Evolutionary conservation across 129 eudicot species (phyloP), one percentile per base, ranked within the genome.

Genomic region (Oenanthe sinensis): DNA sequence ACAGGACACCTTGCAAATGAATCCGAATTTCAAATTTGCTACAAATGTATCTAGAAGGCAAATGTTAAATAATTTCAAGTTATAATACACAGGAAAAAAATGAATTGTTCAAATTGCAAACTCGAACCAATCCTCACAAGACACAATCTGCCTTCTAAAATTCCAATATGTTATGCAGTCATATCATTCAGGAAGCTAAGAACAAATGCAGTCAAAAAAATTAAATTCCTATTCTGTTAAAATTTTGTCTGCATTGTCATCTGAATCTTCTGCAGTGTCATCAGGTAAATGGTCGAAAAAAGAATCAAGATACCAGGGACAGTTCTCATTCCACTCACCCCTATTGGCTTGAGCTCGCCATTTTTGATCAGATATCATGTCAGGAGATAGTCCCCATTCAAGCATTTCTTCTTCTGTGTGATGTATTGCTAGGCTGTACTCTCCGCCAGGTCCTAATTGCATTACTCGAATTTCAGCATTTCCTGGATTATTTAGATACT

Each of bases 391-490:
- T 52, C 97, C 97, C 96, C 97, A 92, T 74, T 85, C 81, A 17
- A 60, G 81, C 91, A 92, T 77, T 80, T 92, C 87, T 69, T 88
- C 91, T 11, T 88, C 93, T 17, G 86, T 80, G 70, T 92, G 97
- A 72, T 92, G 78, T 44, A 90, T 83, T 13, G 97, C 93, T 8
- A 92, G 84, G 81, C 97, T 92, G 85, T 92, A 92, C 62, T 92
- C 97, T 77, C 97, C 97, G 11, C 93, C 96, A 6, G 44, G 43
- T 6, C 97, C 97, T 58, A 86, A 80, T 60, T 92, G 91, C 93
- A 92, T 85, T 10, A 92, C 96, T 75, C 96, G 90, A 76, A 82
- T 86, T 85, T 90, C 97, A 54, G 93, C 87, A 52, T 92, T 92
- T 4, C 79, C 85, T 22, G 85, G 85, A 77, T 92, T 92, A 82